phyloP scores from a whole-genome alignment of 345 rosid genomes.

The Odontarrhena argentea region DNA sequence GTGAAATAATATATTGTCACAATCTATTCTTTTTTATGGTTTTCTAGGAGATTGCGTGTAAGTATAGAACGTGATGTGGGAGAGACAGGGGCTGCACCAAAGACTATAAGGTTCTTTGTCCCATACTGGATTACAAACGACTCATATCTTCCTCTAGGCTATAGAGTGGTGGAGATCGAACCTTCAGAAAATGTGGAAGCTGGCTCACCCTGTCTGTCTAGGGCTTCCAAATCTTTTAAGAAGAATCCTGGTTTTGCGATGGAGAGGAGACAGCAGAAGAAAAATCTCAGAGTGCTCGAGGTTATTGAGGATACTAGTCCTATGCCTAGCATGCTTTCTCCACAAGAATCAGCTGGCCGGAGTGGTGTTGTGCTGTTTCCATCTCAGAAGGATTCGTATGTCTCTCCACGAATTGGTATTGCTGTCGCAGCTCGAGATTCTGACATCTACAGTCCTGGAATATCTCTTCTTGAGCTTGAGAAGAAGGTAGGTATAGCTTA shows the following conservation, averaged over 20 bases:
- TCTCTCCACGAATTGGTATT: slow-evolving; percentile 76
- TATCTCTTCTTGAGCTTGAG: slow-evolving; percentile 94
- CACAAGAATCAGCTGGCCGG: slow-evolving; percentile 80
- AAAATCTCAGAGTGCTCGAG: slow-evolving; percentile 78
- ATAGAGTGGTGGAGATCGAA: slow-evolving; percentile 90
- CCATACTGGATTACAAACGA: slow-evolving; percentile 96
- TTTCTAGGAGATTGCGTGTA: slow-evolving; percentile 85
- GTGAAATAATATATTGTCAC: not conserved
- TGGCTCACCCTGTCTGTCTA: slow-evolving; percentile 62
- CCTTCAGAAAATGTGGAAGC: slow-evolving; percentile 61
- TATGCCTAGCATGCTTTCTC: slow-evolving; percentile 94
- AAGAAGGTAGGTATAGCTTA: slow-evolving; percentile 65
- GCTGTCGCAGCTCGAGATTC: slow-evolving; percentile 79
- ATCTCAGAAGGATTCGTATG: slow-evolving; percentile 83
- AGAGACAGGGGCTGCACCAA: slow-evolving; percentile 81
- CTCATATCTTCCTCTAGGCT: slow-evolving; percentile 73
- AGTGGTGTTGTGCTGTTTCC: slow-evolving; percentile 67
- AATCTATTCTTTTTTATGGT: slow-evolving; percentile 19
- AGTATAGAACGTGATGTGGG: slow-evolving; percentile 94
- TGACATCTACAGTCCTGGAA: slow-evolving; percentile 83
- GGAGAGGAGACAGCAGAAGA: slow-evolving; percentile 61
- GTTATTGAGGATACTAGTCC: slow-evolving; percentile 86
- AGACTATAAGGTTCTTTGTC: slow-evolving; percentile 82
- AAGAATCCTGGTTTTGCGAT: slow-evolving; percentile 56
- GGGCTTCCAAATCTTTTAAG: slow-evolving; percentile 68